A percentile compares a stretch with the other conserved stretches of the same genome.
Evolutionary conservation across 1,284 basidiomycete genomes (phyloP).

Genomic region (Cutaneotrichosporon cavernicola): DNA sequence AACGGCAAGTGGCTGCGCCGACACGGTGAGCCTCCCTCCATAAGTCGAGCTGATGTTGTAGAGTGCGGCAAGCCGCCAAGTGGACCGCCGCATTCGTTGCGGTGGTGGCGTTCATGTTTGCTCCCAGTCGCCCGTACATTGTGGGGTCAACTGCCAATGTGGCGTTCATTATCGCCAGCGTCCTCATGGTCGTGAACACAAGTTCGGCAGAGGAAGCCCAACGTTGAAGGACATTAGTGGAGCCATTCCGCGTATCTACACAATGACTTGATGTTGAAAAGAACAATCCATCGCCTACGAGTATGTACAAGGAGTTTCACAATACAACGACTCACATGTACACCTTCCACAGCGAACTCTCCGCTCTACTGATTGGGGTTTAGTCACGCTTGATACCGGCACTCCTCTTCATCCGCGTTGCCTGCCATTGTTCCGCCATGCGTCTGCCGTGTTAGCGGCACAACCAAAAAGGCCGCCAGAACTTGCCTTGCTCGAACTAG

Average conservation of each 20-base stretch:
- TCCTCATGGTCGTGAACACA: neutral
- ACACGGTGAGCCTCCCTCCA: slow-evolving; percentile 45
- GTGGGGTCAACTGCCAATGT: slow-evolving; percentile 21
- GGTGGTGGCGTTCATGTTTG: slow-evolving; percentile 60
- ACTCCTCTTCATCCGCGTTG: neutral
- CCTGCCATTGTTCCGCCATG: slow-evolving; percentile 12
- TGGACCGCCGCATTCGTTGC: slow-evolving; percentile 60
- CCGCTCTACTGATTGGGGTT: neutral
- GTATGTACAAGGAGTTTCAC: neutral
- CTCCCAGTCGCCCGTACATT: slow-evolving; percentile 56
- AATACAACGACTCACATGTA: neutral
- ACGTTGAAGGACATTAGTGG: neutral
- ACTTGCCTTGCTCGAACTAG: slow-evolving; percentile 66
- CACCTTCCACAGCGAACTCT: neutral
- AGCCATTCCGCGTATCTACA: neutral
- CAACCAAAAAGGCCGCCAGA: too few relatives aligned
- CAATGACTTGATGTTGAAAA: neutral
- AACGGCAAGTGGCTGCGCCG: slow-evolving; percentile 51
- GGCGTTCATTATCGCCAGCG: slow-evolving; percentile 1
- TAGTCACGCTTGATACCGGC: neutral
- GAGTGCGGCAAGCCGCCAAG: slow-evolving; percentile 46
- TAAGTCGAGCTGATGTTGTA: neutral
- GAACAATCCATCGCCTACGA: neutral
- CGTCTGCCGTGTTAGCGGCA: slow-evolving; percentile 10
- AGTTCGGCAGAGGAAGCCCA: neutral